These are phyloP conservation scores for Acacia confusa DNA, from an alignment of 306 rosid genomes.

Conservation along the genomic window DNA sequence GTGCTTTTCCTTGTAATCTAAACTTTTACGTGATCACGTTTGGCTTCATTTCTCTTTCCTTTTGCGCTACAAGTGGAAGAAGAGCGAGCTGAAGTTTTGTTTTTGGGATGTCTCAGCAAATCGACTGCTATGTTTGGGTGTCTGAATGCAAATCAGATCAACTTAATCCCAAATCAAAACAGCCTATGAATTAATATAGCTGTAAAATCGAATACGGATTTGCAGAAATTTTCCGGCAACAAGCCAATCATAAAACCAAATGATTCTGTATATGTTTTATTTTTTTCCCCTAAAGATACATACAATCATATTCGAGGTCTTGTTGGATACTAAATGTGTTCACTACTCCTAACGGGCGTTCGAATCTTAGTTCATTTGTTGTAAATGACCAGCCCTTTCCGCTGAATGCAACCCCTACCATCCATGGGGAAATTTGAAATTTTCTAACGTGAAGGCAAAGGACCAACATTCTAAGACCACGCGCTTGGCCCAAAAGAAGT, in stretches of 20 bases:
- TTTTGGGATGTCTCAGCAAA: too few relatives aligned
- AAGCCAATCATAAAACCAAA: not conserved
- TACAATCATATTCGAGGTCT: rapidly evolving
- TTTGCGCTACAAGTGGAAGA: not conserved
- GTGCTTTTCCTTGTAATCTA: too few relatives aligned
- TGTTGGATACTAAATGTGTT: too few relatives aligned
- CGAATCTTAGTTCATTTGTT: too few relatives aligned
- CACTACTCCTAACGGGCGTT: too few relatives aligned
- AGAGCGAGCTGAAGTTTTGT: not conserved
- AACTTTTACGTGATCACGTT: not conserved
- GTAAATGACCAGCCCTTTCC: too few relatives aligned
- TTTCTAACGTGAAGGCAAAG: too few relatives aligned
- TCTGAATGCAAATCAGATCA: not conserved
- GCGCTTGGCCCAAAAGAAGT: not conserved
- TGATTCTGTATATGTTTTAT: too few relatives aligned
- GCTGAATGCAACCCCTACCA: too few relatives aligned
- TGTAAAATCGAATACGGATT: not conserved
- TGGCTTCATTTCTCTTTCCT: not conserved
- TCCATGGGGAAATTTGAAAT: too few relatives aligned
- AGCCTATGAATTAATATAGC: not conserved
- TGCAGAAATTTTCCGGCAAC: not conserved
- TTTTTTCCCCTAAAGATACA: too few relatives aligned
- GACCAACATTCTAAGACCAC: not conserved
- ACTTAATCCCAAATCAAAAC: not conserved
- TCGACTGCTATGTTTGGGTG: too few relatives aligned